phyloP scores from a whole-genome alignment of 139 green algal species.

The Tetraselmis striata region DNA sequence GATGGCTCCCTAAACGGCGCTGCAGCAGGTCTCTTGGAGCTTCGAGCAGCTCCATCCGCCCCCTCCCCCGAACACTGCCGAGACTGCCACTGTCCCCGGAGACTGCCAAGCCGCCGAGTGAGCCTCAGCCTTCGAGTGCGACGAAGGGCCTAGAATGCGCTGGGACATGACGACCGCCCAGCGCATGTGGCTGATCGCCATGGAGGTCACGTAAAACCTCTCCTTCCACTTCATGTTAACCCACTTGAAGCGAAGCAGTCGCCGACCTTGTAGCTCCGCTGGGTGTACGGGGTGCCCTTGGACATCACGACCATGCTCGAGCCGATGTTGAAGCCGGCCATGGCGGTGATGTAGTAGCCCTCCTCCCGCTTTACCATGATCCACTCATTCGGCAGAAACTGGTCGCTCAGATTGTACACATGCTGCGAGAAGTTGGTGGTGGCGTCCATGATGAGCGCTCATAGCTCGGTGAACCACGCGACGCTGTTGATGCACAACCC shows the following conservation, averaged over 20 bases:
- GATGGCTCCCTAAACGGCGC: too few species aligned
- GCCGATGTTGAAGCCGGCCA: conserved; percentile 76
- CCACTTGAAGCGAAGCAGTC: conserved; percentile 99
- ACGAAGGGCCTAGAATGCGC: too few species aligned
- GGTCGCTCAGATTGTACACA: conserved; percentile 69
- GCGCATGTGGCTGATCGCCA: conserved; percentile 84
- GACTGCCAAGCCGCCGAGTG: too few species aligned
- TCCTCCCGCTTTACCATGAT: too few species aligned
- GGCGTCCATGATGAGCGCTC: conserved; percentile 94
- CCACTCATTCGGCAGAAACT: conserved; percentile 97
- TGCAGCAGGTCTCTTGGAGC: too few species aligned
- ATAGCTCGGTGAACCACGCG: conserved; percentile 94
- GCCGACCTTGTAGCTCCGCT: conserved; percentile 99
- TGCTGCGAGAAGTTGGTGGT: conserved; percentile 93
- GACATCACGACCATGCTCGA: conserved; percentile 84
- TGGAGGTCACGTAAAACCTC: conserved; percentile 97
- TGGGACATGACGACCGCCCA: conserved; percentile 98
- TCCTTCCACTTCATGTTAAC: too few species aligned
- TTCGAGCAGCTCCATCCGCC: too few species aligned
- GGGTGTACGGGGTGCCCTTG: conserved; percentile 95
- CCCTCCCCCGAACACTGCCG: too few species aligned
- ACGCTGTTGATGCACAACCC: conserved; percentile 92
- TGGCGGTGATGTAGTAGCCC: conserved; percentile 99
- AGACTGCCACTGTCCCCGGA: too few species aligned
- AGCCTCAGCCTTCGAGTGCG: too few species aligned